These are phyloP conservation scores for Helicostylum pulchrum DNA, from an alignment of 192 early-diverging fungal species.

Conservation along the genomic window DNA sequence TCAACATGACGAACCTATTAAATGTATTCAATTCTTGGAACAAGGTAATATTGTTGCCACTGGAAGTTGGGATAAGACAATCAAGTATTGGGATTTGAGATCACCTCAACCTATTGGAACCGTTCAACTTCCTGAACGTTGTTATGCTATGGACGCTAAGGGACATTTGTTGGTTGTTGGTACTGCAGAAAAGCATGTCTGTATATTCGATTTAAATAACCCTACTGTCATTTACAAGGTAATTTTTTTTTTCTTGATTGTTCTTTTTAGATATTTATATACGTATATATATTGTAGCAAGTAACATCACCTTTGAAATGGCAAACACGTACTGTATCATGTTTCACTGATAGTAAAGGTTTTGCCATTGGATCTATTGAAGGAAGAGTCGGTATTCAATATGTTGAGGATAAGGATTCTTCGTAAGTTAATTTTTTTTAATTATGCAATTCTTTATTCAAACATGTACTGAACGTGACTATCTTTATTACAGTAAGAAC, in stretches of 20 bases:
- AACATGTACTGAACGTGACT: background rate
- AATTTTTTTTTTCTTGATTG: background rate
- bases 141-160: constrained; percentile 84
- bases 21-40: constrained; percentile 76
- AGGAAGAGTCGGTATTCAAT: constrained; percentile 91
- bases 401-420: constrained; percentile 78
- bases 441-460: background rate
- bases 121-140: constrained; percentile 79
- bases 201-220: constrained; percentile 78
- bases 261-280: background rate
- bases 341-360: constrained; percentile 74
- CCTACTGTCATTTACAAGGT: constrained; percentile 74
- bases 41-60: constrained; percentile 72
- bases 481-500: constrained; percentile 50
- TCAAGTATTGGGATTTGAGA: constrained; percentile 96
- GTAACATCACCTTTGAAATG: constrained; percentile 69
- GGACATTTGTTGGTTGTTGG: constrained; percentile 86
- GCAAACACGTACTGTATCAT: constrained; percentile 81
- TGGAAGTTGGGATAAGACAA: constrained; percentile 94
- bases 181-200: constrained; percentile 83
- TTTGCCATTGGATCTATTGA: constrained; percentile 94
- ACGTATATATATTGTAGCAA: constrained; percentile 14
- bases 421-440: constrained; percentile 28
- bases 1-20: constrained; percentile 87
- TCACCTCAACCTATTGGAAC: constrained; percentile 70